phyloP scores from a whole-genome alignment of 306 rosid genomes.

The Parietaria judaica region DNA sequence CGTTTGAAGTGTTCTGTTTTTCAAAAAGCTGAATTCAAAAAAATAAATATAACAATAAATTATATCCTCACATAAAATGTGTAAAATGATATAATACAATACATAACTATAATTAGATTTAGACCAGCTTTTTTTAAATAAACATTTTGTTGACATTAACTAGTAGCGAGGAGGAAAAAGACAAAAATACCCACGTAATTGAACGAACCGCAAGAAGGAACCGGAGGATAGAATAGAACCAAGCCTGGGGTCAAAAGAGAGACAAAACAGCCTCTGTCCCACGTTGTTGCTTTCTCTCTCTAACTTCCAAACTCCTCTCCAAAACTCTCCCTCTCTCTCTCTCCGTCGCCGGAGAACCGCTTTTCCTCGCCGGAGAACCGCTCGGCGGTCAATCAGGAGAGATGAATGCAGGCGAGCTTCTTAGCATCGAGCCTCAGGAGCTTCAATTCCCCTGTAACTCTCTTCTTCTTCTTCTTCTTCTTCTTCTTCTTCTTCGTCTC shows the following conservation, averaged over 20 bases:
- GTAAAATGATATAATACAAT: too few species aligned
- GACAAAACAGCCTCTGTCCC: constrained; percentile 35
- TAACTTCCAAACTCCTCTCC: constrained; percentile 14
- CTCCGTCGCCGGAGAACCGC: neutral
- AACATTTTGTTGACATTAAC: too few species aligned
- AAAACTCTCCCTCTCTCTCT: neutral
- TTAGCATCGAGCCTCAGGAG: constrained; percentile 69
- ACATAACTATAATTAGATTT: too few species aligned
- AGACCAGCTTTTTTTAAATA: too few species aligned
- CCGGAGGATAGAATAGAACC: constrained; percentile 1
- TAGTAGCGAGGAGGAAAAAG: neutral
- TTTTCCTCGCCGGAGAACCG: constrained; percentile 19
- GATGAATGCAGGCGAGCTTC: constrained; percentile 85
- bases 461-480: neutral
- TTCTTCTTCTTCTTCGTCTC: too few species aligned
- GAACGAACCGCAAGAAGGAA: constrained; percentile 7
- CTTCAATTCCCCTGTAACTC: constrained; percentile 69
- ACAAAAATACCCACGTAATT: constrained; percentile 23
- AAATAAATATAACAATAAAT: too few species aligned
- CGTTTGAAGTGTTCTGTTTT: too few species aligned
- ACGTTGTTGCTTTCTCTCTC: constrained; percentile 33
- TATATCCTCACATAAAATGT: too few species aligned
- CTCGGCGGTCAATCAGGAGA: constrained; percentile 15
- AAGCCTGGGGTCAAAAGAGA: constrained; percentile 13
- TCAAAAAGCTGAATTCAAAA: too few species aligned